Evolutionary conservation across 208 protist species (phyloP).

Genomic region (Willaertia magna): DNA sequence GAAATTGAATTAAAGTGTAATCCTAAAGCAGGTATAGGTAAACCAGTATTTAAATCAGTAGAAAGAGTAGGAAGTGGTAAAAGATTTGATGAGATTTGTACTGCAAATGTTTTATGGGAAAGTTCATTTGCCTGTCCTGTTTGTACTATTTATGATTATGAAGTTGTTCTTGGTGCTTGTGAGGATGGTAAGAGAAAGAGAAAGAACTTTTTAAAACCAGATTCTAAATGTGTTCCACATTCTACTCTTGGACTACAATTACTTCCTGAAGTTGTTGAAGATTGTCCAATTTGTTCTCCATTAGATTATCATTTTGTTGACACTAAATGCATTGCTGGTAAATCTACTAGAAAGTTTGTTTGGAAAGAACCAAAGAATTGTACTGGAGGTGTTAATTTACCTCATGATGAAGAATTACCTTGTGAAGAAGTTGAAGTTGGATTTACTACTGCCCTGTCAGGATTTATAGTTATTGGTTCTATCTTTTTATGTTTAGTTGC

Average conservation of each 20-base stretch:
- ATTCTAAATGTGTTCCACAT: neutral
- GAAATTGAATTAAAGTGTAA: neutral
- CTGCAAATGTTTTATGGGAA: neutral
- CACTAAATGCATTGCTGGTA: neutral
- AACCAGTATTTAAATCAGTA: neutral
- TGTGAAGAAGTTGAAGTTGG: neutral
- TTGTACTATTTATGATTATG: neutral
- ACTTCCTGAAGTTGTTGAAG: neutral
- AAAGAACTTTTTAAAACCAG: neutral
- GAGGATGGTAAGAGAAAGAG: neutral
- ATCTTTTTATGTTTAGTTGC: neutral
- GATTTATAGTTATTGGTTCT: neutral
- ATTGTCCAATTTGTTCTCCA: neutral
- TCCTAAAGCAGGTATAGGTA: neutral
- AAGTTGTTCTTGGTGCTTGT: neutral
- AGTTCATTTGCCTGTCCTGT: neutral
- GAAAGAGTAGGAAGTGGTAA: neutral
- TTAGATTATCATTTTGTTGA: neutral
- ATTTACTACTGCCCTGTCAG: neutral
- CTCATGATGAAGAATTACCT: neutral
- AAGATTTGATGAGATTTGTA: neutral
- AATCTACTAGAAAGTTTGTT: neutral
- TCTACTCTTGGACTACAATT: neutral
- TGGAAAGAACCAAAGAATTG: slow-evolving; percentile 7
- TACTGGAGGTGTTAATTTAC: neutral